Percentiles rank a stretch among this genome's conserved stretches.
phyloP scores from a whole-genome alignment of 179 eudicot genomes.

The Beta lomatogona region DNA sequence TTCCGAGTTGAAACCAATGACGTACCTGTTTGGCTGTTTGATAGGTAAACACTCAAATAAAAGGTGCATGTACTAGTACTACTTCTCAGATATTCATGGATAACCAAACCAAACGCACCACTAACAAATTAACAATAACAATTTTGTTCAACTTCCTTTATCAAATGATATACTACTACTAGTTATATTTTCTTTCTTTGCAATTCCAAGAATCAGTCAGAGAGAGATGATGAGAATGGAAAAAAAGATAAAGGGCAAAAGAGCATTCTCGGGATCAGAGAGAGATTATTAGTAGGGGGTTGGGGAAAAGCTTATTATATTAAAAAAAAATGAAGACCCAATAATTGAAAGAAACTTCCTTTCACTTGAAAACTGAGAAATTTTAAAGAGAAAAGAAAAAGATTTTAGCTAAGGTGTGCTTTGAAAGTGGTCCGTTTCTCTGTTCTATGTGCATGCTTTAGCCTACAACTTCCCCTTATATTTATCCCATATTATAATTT shows the following conservation, averaged over 20 bases:
- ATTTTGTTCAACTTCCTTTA: too few species aligned
- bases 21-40: neutral
- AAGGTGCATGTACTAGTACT: neutral
- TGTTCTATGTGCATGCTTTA: conserved; percentile 38
- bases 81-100: neutral
- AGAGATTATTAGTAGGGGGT: conserved; percentile 44
- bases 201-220: conserved; percentile 34
- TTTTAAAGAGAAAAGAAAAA: conserved; percentile 3
- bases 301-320: conserved; percentile 30
- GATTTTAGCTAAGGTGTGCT: conserved; percentile 24
- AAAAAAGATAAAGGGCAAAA: conserved; percentile 32
- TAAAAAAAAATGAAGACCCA: conserved; percentile 29
- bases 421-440: conserved; percentile 47
- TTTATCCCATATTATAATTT: neutral
- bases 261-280: conserved; percentile 48
- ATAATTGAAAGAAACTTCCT: conserved; percentile 34
- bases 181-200: conserved; percentile 16
- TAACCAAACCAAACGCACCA: neutral
- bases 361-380: conserved; percentile 11
- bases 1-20: too few species aligned
- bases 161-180: too few species aligned
- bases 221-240: conserved; percentile 16
- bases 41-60: neutral
- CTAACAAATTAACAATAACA: neutral
- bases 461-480: conserved; percentile 31